These are phyloP conservation scores for Cicer bijugum DNA, from an alignment of 306 rosid genomes.

Conservation along the genomic window DNA sequence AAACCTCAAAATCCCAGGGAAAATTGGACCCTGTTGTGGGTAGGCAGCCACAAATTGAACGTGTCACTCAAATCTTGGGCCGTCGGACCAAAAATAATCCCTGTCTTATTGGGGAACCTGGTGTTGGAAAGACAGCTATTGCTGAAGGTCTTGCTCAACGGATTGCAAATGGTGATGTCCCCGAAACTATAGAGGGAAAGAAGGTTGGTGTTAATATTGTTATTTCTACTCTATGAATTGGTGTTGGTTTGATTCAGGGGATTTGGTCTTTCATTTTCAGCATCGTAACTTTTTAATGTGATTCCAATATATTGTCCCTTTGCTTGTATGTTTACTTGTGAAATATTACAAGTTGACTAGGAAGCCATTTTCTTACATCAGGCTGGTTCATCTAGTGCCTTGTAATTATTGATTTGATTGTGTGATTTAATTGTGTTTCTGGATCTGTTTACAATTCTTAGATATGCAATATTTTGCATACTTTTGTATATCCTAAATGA, in stretches of 20 bases:
- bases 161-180: constrained; percentile 91
- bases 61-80: constrained; percentile 93
- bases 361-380: not conserved
- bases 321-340: constrained; percentile 1
- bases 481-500: constrained; percentile 10
- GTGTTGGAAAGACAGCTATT: constrained; percentile 97
- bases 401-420: not conserved
- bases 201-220: constrained; percentile 55
- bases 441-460: not conserved
- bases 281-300: not conserved
- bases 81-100: constrained; percentile 94
- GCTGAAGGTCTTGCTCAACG: constrained; percentile 98
- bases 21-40: constrained; percentile 97
- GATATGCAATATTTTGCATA: not conserved
- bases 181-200: constrained; percentile 97
- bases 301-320: constrained; percentile 6
- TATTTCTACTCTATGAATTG: constrained; percentile 1
- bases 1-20: constrained; percentile 55
- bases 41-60: constrained; percentile 91
- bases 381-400: not conserved
- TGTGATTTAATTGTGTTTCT: constrained; percentile 10
- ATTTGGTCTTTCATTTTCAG: constrained; percentile 18
- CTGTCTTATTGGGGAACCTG: constrained; percentile 96
- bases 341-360: not conserved
- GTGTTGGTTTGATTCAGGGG: constrained; percentile 19